phyloP scores from a whole-genome alignment of 2,329 filamentous ascomycete species.

The Alternaria novae-zelandiae region DNA sequence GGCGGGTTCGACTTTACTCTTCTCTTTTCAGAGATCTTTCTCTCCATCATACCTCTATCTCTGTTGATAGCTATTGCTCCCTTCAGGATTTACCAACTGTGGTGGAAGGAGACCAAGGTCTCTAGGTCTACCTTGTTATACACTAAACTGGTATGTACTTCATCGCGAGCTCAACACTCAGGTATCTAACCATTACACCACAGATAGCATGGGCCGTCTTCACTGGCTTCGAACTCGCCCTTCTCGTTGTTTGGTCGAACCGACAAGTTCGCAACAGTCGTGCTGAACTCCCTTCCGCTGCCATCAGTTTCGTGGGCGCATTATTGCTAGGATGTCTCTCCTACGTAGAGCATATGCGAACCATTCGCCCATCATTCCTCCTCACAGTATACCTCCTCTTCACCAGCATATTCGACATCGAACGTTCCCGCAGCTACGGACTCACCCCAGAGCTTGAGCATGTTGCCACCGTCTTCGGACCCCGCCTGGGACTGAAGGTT shows the following conservation, averaged over 20 bases:
- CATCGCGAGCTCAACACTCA: neutral
- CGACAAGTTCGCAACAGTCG: conserved; percentile 15
- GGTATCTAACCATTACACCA: neutral
- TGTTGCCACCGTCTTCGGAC: conserved; percentile 53
- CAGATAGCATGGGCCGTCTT: conserved; percentile 35
- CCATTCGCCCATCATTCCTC: conserved; percentile 56
- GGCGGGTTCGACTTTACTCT: conserved; percentile 50
- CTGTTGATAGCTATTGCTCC: conserved; percentile 40
- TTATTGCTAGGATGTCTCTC: conserved; percentile 50
- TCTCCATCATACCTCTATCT: conserved; percentile 40
- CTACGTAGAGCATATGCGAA: conserved; percentile 55
- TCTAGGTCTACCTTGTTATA: conserved; percentile 27
- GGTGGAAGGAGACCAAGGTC: conserved; percentile 33
- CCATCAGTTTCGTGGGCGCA: conserved; percentile 34
- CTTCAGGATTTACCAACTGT: conserved; percentile 36
- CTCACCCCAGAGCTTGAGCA: conserved; percentile 37
- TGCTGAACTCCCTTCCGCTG: conserved; percentile 36
- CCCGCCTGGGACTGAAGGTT: conserved; percentile 52
- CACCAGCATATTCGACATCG: conserved; percentile 55
- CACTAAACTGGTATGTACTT: conserved; percentile 36
- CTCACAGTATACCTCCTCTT: conserved; percentile 56
- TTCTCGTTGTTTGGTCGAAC: conserved; percentile 37
- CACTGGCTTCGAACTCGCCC: conserved; percentile 35
- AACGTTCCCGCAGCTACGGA: conserved; percentile 53
- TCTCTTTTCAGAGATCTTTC: conserved; percentile 44